A percentile compares a stretch with the other conserved stretches of the same genome.
These are phyloP conservation scores for Phyllosticta ampelicida DNA, from an alignment of 2,329 filamentous ascomycete species.

Conservation along the genomic window DNA sequence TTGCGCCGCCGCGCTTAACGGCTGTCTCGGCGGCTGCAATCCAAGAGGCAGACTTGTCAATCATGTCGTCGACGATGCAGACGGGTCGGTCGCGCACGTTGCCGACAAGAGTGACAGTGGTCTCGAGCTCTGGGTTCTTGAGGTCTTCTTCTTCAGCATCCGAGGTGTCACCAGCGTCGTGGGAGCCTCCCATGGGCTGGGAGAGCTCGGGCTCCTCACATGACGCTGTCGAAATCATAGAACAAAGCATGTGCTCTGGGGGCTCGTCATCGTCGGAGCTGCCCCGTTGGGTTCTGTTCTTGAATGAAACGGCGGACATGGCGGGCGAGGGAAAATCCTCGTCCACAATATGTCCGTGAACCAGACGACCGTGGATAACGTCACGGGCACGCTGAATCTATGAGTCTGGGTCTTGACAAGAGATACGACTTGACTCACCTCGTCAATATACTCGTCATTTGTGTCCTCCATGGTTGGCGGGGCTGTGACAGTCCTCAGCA, in stretches of 20 bases:
- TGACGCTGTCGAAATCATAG: conserved; percentile 69
- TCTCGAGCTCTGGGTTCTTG: conserved; percentile 69
- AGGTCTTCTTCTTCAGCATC: conserved; percentile 93
- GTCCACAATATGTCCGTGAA: conserved; percentile 91
- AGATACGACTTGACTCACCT: conserved; percentile 25
- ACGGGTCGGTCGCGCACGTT: conserved; percentile 82
- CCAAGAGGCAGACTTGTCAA: conserved; percentile 94
- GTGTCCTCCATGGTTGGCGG: conserved; percentile 21
- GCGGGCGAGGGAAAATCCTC: conserved; percentile 79
- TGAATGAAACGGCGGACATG: conserved; percentile 50
- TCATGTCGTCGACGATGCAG: conserved; percentile 97
- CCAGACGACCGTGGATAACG: conserved; percentile 80
- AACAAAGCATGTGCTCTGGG: conserved; percentile 78
- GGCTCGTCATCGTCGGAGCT: conserved; percentile 37
- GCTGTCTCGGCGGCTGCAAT: conserved; percentile 95
- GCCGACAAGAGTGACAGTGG: conserved; percentile 94
- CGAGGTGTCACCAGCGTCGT: conserved; percentile 69
- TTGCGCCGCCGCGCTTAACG: conserved; percentile 82
- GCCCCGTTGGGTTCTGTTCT: conserved; percentile 31
- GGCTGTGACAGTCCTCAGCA: conserved; percentile 11
- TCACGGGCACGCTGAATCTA: conserved; percentile 57
- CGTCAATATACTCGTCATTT: conserved; percentile 57
- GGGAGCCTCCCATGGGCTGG: conserved; percentile 69
- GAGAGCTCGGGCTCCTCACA: conserved; percentile 34
- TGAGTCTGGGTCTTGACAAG: conserved; percentile 7